These are phyloP conservation scores for Hypocreales sp. DNA, from an alignment of 2,329 filamentous ascomycete genomes.

Conservation along the genomic window DNA sequence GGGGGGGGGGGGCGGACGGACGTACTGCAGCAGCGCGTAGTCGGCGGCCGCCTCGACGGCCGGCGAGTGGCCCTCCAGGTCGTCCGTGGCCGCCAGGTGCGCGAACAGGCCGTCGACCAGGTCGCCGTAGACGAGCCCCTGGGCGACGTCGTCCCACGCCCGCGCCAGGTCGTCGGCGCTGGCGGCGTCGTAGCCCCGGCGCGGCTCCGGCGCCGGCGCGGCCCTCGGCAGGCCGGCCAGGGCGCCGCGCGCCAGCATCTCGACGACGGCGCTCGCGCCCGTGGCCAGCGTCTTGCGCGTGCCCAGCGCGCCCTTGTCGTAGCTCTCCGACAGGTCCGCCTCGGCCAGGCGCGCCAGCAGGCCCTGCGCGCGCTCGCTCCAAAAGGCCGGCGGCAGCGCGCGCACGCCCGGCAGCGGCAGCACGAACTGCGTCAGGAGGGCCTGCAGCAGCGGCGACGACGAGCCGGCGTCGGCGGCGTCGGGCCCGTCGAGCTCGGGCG, in stretches of 20 bases:
- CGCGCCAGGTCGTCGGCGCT: slow-evolving; percentile 43
- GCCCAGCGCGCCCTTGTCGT: slow-evolving; percentile 63
- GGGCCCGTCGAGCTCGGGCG: background rate
- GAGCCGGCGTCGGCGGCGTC: slow-evolving; percentile 15
- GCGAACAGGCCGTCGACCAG: slow-evolving; percentile 50
- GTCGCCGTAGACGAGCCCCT: slow-evolving; percentile 51
- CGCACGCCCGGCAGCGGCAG: slow-evolving; percentile 51
- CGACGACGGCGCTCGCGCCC: slow-evolving; percentile 52
- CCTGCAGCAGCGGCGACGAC: slow-evolving; percentile 51
- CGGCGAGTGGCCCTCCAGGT: slow-evolving; percentile 47
- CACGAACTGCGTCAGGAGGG: slow-evolving; percentile 48
- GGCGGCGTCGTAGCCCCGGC: slow-evolving; percentile 35
- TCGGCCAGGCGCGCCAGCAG: slow-evolving; percentile 47
- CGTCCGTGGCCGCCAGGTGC: slow-evolving; percentile 41
- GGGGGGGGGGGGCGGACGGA: slow-evolving; percentile 4
- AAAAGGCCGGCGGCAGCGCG: slow-evolving; percentile 48
- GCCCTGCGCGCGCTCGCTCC: slow-evolving; percentile 43
- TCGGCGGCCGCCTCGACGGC: slow-evolving; percentile 50
- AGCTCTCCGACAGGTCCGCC: slow-evolving; percentile 63
- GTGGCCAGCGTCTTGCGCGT: slow-evolving; percentile 62
- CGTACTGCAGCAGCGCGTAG: slow-evolving; percentile 54
- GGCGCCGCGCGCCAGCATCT: slow-evolving; percentile 50
- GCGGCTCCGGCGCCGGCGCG: slow-evolving; percentile 5
- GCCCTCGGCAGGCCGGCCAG: slow-evolving; percentile 35
- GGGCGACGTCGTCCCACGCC: slow-evolving; percentile 53